Evolutionary conservation across 306 rosid genomes (phyloP), one percentile per base, ranked within the genome.

Genomic region (Geum urbanum): DNA sequence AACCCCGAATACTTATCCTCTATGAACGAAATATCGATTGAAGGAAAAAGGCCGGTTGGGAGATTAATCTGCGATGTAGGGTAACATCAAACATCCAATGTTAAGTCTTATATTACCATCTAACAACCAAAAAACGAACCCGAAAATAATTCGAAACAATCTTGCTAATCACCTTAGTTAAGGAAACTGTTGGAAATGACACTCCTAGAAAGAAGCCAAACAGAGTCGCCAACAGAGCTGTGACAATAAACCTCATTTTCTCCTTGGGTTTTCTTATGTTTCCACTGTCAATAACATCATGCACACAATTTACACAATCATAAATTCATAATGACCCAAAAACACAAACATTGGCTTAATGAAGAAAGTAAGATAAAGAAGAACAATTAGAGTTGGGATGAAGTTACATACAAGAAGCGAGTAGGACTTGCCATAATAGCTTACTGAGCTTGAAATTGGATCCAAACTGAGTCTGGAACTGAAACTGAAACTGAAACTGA

Each of bases 161-260:
- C 11, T 32, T 27, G 43, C 32, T 27, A 27, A 27, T 27, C 16
- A 90, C 98, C 98, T 86, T 87, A 45, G 86, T 73, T 75, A 92
- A 70, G 32, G 91, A 63, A 63, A 88, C 15, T 15, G 91, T 88
- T 70, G 95, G 88, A 68, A 83, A 84, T 19, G 96, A 85, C 43
- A 80, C 83, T 71, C 97, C 98, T 63, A 92, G 58, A 72, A 86
- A 77, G 83, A 90, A 86, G 54, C 98, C 97, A 37, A 90, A 43
- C 51, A 85, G 73, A 72, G 67, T 59, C 62, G 97, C 97, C 65
- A 75, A 69, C 55, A 88, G 71, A 45, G 82, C 67, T 46, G 85
- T 83, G 63, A 84, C 72, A 2, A 75, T 49, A 74, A 88, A 83
- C 80, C 85, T 85, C 91, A 88, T 86, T 63, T 72, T 44, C 73